Evolutionary conservation across 306 rosid species (phyloP).

Genomic region (Pterocarpus santalinus): DNA sequence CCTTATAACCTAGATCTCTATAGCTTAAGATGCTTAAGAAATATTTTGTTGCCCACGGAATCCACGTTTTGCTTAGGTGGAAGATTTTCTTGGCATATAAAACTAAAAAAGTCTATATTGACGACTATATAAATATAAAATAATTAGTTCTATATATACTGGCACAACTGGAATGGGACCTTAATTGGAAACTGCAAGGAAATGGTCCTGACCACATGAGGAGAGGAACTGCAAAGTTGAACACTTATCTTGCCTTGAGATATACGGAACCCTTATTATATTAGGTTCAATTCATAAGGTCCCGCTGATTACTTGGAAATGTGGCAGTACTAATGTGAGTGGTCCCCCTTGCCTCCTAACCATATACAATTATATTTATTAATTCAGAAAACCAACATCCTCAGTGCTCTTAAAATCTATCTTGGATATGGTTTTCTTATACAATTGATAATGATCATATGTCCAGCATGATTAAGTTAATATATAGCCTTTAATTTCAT

Average conservation of each 20-base stretch:
- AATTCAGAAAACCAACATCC: conserved; percentile 77
- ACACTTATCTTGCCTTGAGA: conserved; percentile 53
- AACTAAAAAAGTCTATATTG: conserved; percentile 42
- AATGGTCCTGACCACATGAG: conserved; percentile 61
- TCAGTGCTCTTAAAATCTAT: conserved; percentile 75
- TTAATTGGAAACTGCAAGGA: conserved; percentile 66
- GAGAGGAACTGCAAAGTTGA: conserved; percentile 51
- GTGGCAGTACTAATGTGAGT: conserved; percentile 55
- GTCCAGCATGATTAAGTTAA: conserved; percentile 43
- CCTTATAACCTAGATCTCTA: conserved; percentile 45
- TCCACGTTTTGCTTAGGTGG: conserved; percentile 61
- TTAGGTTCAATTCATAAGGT: conserved; percentile 11
- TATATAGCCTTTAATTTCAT: conserved; percentile 36
- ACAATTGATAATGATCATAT: conserved; percentile 47
- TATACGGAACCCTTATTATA: conserved; percentile 28
- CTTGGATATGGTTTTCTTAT: conserved; percentile 68
- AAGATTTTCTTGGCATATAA: conserved; percentile 58
- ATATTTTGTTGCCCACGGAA: conserved; percentile 52
- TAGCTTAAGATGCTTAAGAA: conserved; percentile 41
- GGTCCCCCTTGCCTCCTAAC: conserved; percentile 58
- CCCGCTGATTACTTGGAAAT: conserved; percentile 71
- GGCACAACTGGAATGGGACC: conserved; percentile 63
- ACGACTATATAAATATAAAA: conserved; percentile 25
- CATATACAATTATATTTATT: not conserved
- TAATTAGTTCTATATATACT: conserved; percentile 27